phyloP scores from a whole-genome alignment of 306 rosid species.

The Gynostemma pentaphyllum region DNA sequence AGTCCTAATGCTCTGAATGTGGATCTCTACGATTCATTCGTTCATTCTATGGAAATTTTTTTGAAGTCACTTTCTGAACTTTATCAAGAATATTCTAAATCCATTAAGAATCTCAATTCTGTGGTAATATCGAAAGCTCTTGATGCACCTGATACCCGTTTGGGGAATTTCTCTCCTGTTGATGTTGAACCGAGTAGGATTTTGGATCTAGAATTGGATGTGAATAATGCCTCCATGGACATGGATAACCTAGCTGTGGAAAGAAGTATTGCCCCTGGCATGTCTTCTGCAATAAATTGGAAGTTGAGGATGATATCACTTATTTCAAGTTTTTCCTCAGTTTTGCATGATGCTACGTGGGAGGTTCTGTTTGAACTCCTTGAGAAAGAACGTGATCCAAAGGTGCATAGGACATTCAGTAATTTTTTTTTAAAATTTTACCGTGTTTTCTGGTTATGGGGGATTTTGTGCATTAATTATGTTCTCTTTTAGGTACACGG shows the following conservation, averaged over 20 bases:
- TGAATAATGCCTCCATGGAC: slow-evolving; percentile 53
- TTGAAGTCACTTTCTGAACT: slow-evolving; percentile 46
- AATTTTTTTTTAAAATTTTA: slow-evolving; percentile 4
- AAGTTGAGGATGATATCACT: slow-evolving; percentile 54
- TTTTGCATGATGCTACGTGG: slow-evolving; percentile 49
- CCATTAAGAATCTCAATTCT: slow-evolving; percentile 28
- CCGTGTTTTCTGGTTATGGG: not conserved
- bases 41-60: slow-evolving; percentile 45
- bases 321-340: slow-evolving; percentile 58
- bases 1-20: slow-evolving; percentile 29
- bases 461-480: not conserved
- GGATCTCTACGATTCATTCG: slow-evolving; percentile 34
- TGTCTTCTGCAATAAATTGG: slow-evolving; percentile 44
- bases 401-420: slow-evolving; percentile 32
- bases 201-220: slow-evolving; percentile 77
- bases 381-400: slow-evolving; percentile 51
- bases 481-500: slow-evolving; percentile 46
- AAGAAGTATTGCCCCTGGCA: slow-evolving; percentile 22
- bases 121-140: slow-evolving; percentile 28
- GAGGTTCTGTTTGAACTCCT: slow-evolving; percentile 47
- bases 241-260: slow-evolving; percentile 32
- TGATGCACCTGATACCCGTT: slow-evolving; percentile 23
- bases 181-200: slow-evolving; percentile 49
- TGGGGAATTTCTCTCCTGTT: slow-evolving; percentile 19
- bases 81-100: slow-evolving; percentile 49